Base-by-base conservation (phyloP, 768 basidiomycete species). In the Lenzites betulinus region DNA sequence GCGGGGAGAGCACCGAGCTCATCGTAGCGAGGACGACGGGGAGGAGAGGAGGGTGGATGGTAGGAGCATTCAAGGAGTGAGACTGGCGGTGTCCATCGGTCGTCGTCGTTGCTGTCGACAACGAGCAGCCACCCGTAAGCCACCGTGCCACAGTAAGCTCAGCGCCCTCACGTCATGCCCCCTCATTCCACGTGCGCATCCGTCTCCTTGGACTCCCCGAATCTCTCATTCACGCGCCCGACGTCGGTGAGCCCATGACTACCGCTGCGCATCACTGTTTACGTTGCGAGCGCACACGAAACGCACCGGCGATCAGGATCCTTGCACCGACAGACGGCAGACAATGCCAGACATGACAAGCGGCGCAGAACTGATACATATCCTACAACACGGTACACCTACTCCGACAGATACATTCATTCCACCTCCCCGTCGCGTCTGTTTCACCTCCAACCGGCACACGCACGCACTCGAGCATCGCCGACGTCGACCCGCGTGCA, bases 1-100 rank as follows among this genome's bases (percentile, higher is more conserved):
- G 25, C 7, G 59, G 51, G 22, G 59, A 26, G 13, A 47, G 35
- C 44, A 60, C 59, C 38, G 59, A 48, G 59, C 51, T 60, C 59
- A 60, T 60, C 44, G 59, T 49, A 44, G 59, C 25, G 25, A 16
- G 41, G 26, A 6, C n/a, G 33, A 39, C n/a, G 39, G 41, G 30
- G 15, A 26, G 49, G 12, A 12, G 18, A 43, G 46, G 35, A 20
- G 36, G n/a, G 50, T 43, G 8, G 28, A 30, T 13, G 48, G 48
- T 1, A 25, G 22, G 26, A 30, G 47, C 26, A 33, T 28, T 33
- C 28, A 49, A 30, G 28, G 16, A 18, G 28, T 49, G 47, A 49
- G 44, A 46, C 44, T 11, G 20, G 22, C 22, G 20, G 22, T 22
- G 9, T 50, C 48, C 42, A 26, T 49, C 18, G 56, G 15, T 9